Base-by-base conservation (phyloP, 176 grass and related monocot genomes). In the Hordeum marinum region DNA sequence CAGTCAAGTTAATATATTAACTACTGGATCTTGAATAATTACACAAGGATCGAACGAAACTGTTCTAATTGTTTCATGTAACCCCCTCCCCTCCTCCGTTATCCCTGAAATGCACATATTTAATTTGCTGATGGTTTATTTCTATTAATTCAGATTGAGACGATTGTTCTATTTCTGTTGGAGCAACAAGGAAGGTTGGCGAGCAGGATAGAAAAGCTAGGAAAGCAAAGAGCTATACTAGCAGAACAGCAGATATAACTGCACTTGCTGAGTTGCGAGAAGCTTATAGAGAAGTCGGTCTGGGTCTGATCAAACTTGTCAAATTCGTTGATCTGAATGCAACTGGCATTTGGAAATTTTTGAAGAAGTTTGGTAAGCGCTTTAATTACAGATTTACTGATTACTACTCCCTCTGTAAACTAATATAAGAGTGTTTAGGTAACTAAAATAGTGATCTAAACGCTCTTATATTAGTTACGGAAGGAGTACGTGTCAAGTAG, bases 321-420 rank as follows among this genome's bases (percentile, higher is more conserved):
- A 99, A 89, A 92, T 99, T 99, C 39, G 93, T 99, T 41, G 96
- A 99, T 80, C 77, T 99, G 83, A 99, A 99, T 86, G 96, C 96
- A 75, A 99, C 91, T 68, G 96, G 93, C 40, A 96, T 99, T 77
- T 82, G 93, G 76, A 99, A 99, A 86, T 96, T 99, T 68, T 87
- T 99, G 93, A 99, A 99, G 89, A 99, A 99, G 76, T 99, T 99
- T 58, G 96, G 96, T 92, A 99, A 99, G 64, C 81, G 96, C 23
- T 99, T 99, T 4, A 85, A 91, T 45, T 99, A 99, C 86, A 96
- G 94, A 84, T 99, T 99, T 82, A 94, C 93, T 29, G 96, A 99
- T 91, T 94, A 99, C 64, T 99, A 99, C n/a, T n/a, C n/a, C n/a
- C n/a, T n/a, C n/a, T n/a, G n/a, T n/a, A n/a, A n/a, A n/a, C n/a